These are phyloP conservation scores for Solanum hybrid DNA, from an alignment of 305 asterid genomes.

Conservation along the genomic window DNA sequence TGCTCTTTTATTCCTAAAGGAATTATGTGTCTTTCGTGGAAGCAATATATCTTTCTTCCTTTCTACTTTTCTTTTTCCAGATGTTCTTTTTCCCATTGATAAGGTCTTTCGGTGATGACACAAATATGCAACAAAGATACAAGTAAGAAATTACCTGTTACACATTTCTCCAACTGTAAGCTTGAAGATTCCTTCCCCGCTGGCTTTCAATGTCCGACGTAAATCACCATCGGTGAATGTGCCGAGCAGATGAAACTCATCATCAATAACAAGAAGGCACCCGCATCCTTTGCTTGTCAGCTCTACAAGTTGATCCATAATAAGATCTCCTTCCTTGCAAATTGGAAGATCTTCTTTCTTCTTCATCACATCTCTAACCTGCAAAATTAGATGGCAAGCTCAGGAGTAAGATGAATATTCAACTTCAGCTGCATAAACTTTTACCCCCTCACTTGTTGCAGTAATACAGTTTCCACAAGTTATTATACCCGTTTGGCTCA, in stretches of 20 bases:
- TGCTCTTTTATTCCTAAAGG: neutral
- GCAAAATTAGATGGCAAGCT: slow-evolving; percentile 5
- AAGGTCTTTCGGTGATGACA: neutral
- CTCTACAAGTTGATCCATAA: slow-evolving; percentile 92
- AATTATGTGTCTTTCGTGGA: neutral
- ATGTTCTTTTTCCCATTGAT: neutral
- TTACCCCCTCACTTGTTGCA: neutral
- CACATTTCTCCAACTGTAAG: slow-evolving; percentile 93
- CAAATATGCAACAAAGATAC: neutral
- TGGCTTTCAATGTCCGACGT: slow-evolving; percentile 84
- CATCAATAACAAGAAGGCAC: slow-evolving; percentile 74
- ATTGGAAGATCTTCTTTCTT: slow-evolving; percentile 71
- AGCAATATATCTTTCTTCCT: neutral
- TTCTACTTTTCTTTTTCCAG: neutral
- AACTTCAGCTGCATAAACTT: neutral
- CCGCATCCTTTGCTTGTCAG: slow-evolving; percentile 89
- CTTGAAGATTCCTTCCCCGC: slow-evolving; percentile 82
- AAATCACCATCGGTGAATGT: slow-evolving; percentile 92
- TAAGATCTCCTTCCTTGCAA: slow-evolving; percentile 68
- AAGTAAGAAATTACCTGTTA: slow-evolving; percentile 45
- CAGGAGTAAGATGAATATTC: neutral
- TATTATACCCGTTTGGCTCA: neutral
- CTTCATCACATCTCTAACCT: slow-evolving; percentile 96
- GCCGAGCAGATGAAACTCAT: slow-evolving; percentile 52
- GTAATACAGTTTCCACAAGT: neutral